Percentiles rank a stretch among this genome's conserved stretches.
phyloP scores from a whole-genome alignment of 345 rosid genomes.

The Corymbia maculata region DNA sequence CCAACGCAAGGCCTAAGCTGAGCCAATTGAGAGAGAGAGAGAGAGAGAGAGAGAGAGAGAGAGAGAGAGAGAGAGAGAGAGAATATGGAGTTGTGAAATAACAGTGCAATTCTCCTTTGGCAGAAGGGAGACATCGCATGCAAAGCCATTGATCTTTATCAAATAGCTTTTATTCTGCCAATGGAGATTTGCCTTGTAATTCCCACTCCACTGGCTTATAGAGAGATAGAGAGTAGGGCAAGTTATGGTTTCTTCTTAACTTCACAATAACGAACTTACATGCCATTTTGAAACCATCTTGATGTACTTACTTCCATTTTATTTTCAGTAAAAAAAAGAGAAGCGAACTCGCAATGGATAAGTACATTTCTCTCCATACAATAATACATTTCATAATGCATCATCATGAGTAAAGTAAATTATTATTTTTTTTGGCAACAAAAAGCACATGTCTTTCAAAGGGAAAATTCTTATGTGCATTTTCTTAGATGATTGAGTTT shows the following conservation, averaged over 20 bases:
- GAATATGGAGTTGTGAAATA: neutral
- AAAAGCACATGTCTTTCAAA: neutral
- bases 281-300: neutral
- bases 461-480: neutral
- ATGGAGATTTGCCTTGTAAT: neutral
- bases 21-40: too few relatives aligned
- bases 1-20: neutral
- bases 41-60: too few relatives aligned
- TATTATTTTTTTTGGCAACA: neutral
- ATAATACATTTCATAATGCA: neutral
- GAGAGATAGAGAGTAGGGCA: neutral
- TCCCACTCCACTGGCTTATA: neutral
- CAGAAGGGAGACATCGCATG: neutral
- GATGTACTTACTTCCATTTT: neutral
- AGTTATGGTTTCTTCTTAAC: neutral
- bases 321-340: neutral
- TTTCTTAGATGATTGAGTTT: too few relatives aligned
- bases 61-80: neutral
- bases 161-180: neutral
- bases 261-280: neutral
- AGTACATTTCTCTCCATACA: neutral
- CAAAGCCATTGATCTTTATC: neutral
- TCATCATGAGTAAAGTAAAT: neutral
- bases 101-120: neutral
- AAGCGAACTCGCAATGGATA: neutral